Evolutionary conservation across 306 rosid species (phyloP).

Genomic region (Castanopsis chinensis): DNA sequence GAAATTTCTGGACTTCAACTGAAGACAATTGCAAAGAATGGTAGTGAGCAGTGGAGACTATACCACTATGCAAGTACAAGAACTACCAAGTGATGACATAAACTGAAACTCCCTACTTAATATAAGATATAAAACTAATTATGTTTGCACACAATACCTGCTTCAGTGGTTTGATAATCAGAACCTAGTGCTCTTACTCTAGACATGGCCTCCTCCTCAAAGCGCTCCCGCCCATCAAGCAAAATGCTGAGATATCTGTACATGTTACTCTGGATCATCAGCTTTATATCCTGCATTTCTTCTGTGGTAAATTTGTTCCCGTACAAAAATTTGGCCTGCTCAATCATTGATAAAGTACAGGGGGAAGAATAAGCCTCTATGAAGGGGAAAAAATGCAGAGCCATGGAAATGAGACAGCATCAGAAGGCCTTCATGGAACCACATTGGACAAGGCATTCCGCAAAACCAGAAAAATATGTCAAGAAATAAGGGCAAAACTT

Average conservation of each 20-base stretch:
- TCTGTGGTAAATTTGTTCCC: constrained; percentile 73
- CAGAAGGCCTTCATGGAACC: not conserved
- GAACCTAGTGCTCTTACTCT: constrained; percentile 47
- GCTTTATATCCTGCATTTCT: constrained; percentile 76
- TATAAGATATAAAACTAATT: not conserved
- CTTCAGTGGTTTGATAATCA: constrained; percentile 34
- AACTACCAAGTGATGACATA: too few species aligned
- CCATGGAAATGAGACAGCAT: not conserved
- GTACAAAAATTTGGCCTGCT: constrained; percentile 87
- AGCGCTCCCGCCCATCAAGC: constrained; percentile 96
- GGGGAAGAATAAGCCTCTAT: constrained; percentile 11
- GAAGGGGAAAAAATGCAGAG: not conserved
- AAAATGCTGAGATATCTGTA: constrained; percentile 93
- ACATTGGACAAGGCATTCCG: not conserved
- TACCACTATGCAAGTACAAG: not conserved
- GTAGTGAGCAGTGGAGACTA: not conserved
- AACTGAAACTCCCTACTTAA: not conserved
- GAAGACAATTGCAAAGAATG: not conserved
- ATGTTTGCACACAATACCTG: constrained; percentile 41
- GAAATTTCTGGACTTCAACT: not conserved
- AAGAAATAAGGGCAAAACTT: not conserved
- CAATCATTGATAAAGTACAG: constrained; percentile 24
- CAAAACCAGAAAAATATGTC: not conserved
- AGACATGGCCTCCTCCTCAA: constrained; percentile 80
- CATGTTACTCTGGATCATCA: constrained; percentile 97